Evolutionary conservation across 202 grass and related monocot species (phyloP).

Genomic region (Zizania palustris): DNA sequence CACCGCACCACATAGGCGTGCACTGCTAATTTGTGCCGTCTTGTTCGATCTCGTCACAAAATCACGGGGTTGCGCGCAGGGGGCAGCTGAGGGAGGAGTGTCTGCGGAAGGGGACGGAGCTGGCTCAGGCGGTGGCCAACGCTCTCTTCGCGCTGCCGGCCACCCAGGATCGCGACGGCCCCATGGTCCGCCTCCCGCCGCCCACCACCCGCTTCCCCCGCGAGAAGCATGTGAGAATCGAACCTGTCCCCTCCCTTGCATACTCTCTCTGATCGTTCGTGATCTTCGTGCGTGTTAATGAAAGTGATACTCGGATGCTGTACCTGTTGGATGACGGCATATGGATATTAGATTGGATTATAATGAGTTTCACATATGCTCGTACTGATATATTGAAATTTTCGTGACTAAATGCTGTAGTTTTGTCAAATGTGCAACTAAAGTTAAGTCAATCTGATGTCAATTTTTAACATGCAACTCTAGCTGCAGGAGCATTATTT

Average conservation of each 20-base stretch:
- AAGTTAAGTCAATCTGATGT: not conserved
- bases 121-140: conserved; percentile 78
- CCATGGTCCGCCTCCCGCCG: conserved; percentile 62
- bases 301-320: not conserved
- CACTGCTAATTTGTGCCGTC: not conserved
- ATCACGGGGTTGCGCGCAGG: conserved; percentile 33
- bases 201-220: conserved; percentile 65
- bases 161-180: conserved; percentile 64
- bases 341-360: not conserved
- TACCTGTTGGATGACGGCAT: not conserved
- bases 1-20: not conserved
- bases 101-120: conserved; percentile 69
- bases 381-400: not conserved
- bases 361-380: not conserved
- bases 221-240: conserved; percentile 74
- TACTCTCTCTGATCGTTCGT: not conserved
- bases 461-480: not conserved
- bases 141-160: conserved; percentile 72
- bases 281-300: not conserved
- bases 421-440: not conserved
- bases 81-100: conserved; percentile 58
- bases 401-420: not conserved
- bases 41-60: not conserved
- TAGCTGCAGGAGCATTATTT: not conserved
- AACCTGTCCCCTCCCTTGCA: not conserved